Evolutionary conservation across 768 basidiomycete species (phyloP).

Genomic region (Ramaria sp.): DNA sequence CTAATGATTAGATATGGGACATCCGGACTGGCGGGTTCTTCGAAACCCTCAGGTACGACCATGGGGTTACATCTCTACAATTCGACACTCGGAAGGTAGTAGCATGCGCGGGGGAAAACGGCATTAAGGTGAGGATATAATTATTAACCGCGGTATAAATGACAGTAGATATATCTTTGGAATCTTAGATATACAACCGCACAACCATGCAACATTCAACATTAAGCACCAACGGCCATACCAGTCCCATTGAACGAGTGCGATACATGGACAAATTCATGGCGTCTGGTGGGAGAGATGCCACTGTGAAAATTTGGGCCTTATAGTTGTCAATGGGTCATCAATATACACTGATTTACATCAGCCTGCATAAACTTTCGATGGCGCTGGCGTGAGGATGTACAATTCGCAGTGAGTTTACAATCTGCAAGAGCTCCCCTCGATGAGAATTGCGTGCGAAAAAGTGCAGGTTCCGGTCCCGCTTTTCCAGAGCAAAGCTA

Average conservation of each 20-base stretch:
- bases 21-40: constrained; percentile 80
- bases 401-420: too few species aligned
- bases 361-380: too few species aligned
- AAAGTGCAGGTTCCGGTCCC: too few species aligned
- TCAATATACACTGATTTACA: neutral
- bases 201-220: constrained; percentile 84
- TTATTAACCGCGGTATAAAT: neutral
- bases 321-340: constrained; percentile 33
- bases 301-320: constrained; percentile 87
- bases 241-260: constrained; percentile 73
- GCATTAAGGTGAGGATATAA: constrained; percentile 57
- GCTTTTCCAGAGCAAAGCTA: too few species aligned
- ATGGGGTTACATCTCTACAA: constrained; percentile 82
- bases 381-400: too few species aligned
- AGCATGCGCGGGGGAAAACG: constrained; percentile 88
- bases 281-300: constrained; percentile 81
- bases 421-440: too few species aligned
- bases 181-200: constrained; percentile 81
- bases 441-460: too few species aligned
- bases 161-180: neutral
- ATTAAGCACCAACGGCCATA: constrained; percentile 87
- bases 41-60: constrained; percentile 86
- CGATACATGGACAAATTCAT: constrained; percentile 96
- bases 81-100: constrained; percentile 93
- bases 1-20: constrained; percentile 75